Conservation (phyloP, 805 yeast species). For the Cyberlindnera meyerae region DNA sequence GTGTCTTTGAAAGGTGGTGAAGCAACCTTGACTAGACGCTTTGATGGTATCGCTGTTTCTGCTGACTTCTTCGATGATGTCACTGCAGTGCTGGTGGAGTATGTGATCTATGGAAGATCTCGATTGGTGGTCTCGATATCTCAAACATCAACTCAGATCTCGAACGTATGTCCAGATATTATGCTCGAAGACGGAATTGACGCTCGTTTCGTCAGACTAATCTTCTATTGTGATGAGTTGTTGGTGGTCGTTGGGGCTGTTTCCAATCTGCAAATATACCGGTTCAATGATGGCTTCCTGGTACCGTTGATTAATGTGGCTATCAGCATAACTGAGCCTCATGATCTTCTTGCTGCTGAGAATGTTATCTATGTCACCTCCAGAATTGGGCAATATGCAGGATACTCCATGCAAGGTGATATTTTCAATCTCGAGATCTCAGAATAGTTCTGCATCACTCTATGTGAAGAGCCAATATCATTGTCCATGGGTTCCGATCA, state of each 20-base stretch:
- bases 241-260: conserved; percentile 11
- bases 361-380: conserved; percentile 19
- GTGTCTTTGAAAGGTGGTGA: conserved; percentile 15
- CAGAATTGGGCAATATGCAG: conserved; percentile 16
- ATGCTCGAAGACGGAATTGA: no score
- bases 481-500: conserved; percentile 10
- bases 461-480: conserved; percentile 19
- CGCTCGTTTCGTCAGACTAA: conserved; percentile 19
- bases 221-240: conserved; percentile 5
- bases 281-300: neutral
- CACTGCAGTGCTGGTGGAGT: conserved; percentile 10
- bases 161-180: no score
- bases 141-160: conserved; percentile 11
- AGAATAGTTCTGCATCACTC: neutral
- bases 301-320: neutral
- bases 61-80: conserved; percentile 20
- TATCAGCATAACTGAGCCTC: conserved; percentile 11
- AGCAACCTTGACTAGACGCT: conserved; percentile 1
- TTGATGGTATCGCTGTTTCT: conserved; percentile 9
- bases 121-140: neutral
- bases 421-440: neutral
- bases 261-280: conserved; percentile 3
- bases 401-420: conserved; percentile 4
- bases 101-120: neutral
- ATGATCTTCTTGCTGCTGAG: conserved; percentile 18